Evolutionary conservation across 192 early-diverging fungal genomes (phyloP), one percentile per base, ranked within the genome.

Genomic region (Linnemannia schmuckeri): DNA sequence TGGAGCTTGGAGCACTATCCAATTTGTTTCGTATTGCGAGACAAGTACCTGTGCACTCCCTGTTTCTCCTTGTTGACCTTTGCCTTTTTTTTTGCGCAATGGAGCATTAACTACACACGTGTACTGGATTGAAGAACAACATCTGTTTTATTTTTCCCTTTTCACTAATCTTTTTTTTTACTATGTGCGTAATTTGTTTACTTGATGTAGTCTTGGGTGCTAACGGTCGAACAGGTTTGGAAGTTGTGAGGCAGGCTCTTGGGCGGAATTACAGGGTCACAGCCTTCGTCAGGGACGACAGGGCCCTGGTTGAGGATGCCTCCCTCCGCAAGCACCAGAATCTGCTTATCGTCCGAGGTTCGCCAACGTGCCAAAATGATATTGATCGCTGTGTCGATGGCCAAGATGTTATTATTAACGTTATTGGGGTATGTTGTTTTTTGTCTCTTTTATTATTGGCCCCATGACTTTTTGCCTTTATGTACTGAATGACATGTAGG

Each of bases 371-470:
- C 9, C 78, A 79, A 22, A 75, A 46, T 0, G 89, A 89, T 77
- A 57, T 89, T 6, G 89, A 89, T 61, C 72, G 86, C 18, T 86
- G 85, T 72, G 79, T 89, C 33, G 89, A 89, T 75, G 85, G 82
- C 27, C 84, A 89, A 70, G 89, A 89, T 84, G 85, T 81, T 13
- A 82, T 89, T 15, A 79, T 89, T 12, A 89, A 89, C 63, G 85
- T 86, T 44, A 79, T 89, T 70, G 82, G 84, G 30, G 84, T 86
- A 77, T 57, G 78, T 66, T 13, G 4, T 10, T 72, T 70, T 42
- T 37, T 37, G 37, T 37, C 37, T 75, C 30, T 47, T 12, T 71
- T 63, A 42, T 6, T 30, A 66, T 33, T 66, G 61, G 33, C 10
- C 61, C 9, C 61, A 66, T 66, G 61, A 66, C 30, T 66, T 30